Evolutionary conservation across 2,329 filamentous ascomycete species (phyloP), one percentile per base, ranked within the genome.

Genomic region (Aureobasidium zeae): DNA sequence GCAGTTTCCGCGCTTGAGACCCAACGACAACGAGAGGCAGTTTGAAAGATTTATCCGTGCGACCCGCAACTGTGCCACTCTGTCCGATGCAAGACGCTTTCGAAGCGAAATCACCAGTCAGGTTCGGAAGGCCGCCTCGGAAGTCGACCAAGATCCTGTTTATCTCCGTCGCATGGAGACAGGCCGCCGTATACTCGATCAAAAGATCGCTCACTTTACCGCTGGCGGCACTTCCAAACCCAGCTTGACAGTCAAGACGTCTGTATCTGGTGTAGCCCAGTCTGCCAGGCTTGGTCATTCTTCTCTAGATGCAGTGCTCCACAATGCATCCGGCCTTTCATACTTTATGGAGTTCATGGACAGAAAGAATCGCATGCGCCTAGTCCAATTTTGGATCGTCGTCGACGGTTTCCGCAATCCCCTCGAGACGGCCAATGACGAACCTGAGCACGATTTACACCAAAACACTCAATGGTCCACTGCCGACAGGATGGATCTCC

Each of bases 271-370:
- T 30, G 57, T 58, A 32, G 51, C 53, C 13, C 57, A 62, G 20
- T 57, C 62, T n/a, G 82, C 83, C 2, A 74, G 73, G 32, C 68
- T 88, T 28, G 81, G 87, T 51, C 83, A 83, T 53, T 81, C 82
- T 6, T 80, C 84, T 1, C 69, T 96, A 2, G 76, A 81, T 10
- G 87, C 96, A 51, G 72, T 98, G n/a, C 71, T 98, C 46, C 83
- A 88, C 52, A 87, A 93, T 61, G 77, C 91, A 2, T 83, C 89
- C 1, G 89, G 86, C 0, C 71, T 98, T 7, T 96, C 91, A 2
- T 98, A 94, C 60, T 96, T 98, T 66, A 98, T 98, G 91, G 91
- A 98, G 60, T 96, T 87, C 57, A 98, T 98, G 91, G 91, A 98
- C 60, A 80, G 91, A 30, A 83, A 88, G 58, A 74, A 76, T 12